A percentile compares a stretch with the other conserved stretches of the same genome.
phyloP scores from a whole-genome alignment of 2,329 filamentous ascomycete species.

The Scytalidium sp. region DNA sequence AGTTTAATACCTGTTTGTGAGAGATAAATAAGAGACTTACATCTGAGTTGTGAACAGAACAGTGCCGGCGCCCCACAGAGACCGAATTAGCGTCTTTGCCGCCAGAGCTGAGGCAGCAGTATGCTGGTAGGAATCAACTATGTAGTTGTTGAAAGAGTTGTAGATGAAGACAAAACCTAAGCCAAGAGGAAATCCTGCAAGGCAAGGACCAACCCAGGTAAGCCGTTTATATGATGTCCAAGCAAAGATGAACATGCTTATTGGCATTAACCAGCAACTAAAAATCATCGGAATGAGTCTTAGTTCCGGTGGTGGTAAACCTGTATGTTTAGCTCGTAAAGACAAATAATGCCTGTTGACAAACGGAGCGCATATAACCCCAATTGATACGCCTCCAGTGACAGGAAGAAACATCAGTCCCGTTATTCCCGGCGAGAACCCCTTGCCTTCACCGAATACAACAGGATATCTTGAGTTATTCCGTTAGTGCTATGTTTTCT shows the following conservation, averaged over 20 bases:
- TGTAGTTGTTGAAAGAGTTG: constrained; percentile 59
- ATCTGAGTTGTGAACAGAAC: not conserved
- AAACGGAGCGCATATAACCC: constrained; percentile 48
- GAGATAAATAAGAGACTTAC: not conserved
- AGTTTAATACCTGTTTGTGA: not conserved
- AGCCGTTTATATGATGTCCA: constrained; percentile 51
- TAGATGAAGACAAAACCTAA: constrained; percentile 52
- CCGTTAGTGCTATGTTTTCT: not conserved
- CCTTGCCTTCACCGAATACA: constrained; percentile 2
- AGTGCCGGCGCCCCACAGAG: constrained; percentile 36
- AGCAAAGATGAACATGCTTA: constrained; percentile 57
- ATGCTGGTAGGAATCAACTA: constrained; percentile 53
- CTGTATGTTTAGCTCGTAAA: constrained; percentile 46
- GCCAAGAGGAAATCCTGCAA: constrained; percentile 54
- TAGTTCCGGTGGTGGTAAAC: constrained; percentile 35
- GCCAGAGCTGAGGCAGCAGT: constrained; percentile 56
- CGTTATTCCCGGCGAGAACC: constrained; percentile 54
- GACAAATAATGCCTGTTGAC: not conserved
- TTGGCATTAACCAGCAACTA: constrained; percentile 18
- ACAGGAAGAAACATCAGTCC: constrained; percentile 62
- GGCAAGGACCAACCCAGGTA: constrained; percentile 53
- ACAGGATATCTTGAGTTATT: not conserved
- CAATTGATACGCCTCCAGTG: constrained; percentile 45
- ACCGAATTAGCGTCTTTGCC: constrained; percentile 33
- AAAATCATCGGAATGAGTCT: not conserved